Base-by-base conservation (phyloP, 1,139 yeast species). In the Saccharomycopsis crataegensis region DNA sequence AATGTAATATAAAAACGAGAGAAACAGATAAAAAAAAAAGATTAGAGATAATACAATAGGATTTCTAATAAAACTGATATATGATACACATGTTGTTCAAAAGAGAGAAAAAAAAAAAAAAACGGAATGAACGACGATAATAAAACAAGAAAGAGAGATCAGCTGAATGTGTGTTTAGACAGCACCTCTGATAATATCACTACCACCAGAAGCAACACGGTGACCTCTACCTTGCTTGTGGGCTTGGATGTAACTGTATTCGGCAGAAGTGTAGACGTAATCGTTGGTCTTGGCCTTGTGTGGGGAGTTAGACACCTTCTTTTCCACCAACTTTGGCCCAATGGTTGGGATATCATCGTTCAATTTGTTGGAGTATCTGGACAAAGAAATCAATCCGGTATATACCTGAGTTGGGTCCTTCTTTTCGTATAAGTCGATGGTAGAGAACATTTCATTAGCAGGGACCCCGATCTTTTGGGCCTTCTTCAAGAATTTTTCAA, bases 371-470 rank as follows among this genome's bases (percentile, higher is more conserved):
- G 81, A 78, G 58, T 78, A 73, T 55, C 96, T 72, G 0, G 94
- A 84, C 51, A 89, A 73, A 1, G 96, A 80, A 63, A 86, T 82
- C 47, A 89, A 70, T 0, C 94, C 79, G 59, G 86, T 81, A 16
- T 84, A 69, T 5, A 89, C 89, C 60, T 85, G 91, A 50, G 86
- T 83, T 0, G 93, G 90, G 65, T 89, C 96, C 60, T 78, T 77
- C 40, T 70, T 67, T 63, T 89, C 96, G 61, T 71, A 88, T 57
- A 89, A 71, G 64, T 89, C 96, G 7, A 86, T 78, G 0, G 96
- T 88, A 61, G 86, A 93, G 64, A 89, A 89, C 49, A 86, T 70
- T 64, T 89, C 96, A 64, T 87, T 91, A 59, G 86, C 88, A 4
- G 93, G 89, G 3, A 89, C 82, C 1, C 94, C 93, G 47, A 83